Conservation (phyloP, 2,329 filamentous ascomycete genomes). For the Penicillium sp. region DNA sequence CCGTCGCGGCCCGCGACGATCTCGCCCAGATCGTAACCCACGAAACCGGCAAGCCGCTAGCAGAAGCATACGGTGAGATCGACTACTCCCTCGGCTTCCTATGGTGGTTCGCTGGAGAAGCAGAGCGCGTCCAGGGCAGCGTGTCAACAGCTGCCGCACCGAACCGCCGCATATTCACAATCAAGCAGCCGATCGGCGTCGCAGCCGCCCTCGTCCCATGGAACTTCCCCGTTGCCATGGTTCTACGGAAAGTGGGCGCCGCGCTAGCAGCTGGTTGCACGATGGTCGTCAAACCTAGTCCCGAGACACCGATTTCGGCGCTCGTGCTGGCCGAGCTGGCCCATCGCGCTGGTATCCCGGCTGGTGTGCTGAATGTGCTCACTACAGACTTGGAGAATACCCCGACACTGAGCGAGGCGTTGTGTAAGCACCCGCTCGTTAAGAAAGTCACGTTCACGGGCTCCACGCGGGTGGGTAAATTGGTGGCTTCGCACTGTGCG, state of each 20-base stretch:
- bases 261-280: constrained; percentile 70
- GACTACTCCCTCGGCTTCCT: constrained; percentile 55
- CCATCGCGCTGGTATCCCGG: constrained; percentile 54
- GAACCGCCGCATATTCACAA: constrained; percentile 63
- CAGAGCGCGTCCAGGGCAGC: constrained; percentile 61
- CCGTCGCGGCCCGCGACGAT: constrained; percentile 61
- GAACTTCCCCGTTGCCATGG: constrained; percentile 69
- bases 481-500: constrained; percentile 59
- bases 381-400: constrained; percentile 50
- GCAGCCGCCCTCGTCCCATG: constrained; percentile 67
- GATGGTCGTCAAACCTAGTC: constrained; percentile 70
- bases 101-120: constrained; percentile 61
- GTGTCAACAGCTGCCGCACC: constrained; percentile 60
- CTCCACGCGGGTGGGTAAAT: constrained; percentile 59
- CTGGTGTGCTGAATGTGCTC: constrained; percentile 60
- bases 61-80: constrained; percentile 55
- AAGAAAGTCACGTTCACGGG: constrained; percentile 63
- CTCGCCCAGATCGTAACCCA: constrained; percentile 62
- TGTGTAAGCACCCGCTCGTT: constrained; percentile 56
- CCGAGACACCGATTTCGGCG: constrained; percentile 61
- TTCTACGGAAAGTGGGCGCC: constrained; percentile 64
- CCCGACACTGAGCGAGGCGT: constrained; percentile 43
- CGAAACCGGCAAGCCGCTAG: constrained; percentile 58
- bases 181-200: constrained; percentile 73
- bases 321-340: constrained; percentile 55